Conservation (phyloP, 2,329 filamentous ascomycete species). For the Pezizomycotina sp. region DNA sequence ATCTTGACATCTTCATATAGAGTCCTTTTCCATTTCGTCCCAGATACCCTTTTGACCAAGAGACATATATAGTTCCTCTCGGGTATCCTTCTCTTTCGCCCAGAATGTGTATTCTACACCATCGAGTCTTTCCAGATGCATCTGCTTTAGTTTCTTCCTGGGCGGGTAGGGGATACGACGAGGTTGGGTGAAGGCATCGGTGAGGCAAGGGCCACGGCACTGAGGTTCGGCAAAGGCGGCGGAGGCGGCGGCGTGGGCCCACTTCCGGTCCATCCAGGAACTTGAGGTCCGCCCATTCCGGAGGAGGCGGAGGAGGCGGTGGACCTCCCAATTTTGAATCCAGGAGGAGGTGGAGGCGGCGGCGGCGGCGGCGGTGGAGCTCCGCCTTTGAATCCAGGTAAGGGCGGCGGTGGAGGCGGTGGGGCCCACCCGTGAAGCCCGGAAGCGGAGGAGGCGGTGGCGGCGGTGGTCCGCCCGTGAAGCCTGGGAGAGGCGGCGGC, state of each 20-base stretch:
- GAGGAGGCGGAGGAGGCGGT: conserved; percentile 34
- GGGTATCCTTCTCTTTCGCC: conserved; percentile 42
- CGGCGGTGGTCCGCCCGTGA: conserved; percentile 29
- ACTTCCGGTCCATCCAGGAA: conserved; percentile 34
- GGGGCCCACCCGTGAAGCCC: conserved; percentile 30
- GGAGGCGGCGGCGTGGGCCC: conserved; percentile 37
- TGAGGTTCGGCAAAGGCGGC: conserved; percentile 40
- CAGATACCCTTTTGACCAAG: conserved; percentile 86
- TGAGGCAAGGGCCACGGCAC: conserved; percentile 46
- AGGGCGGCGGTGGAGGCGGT: conserved; percentile 28
- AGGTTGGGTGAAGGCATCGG: conserved; percentile 24
- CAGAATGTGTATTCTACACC: conserved; percentile 29
- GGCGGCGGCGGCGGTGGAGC: conserved; percentile 33
- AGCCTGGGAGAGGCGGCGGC: conserved; percentile 26
- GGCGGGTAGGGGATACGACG: conserved; percentile 27
- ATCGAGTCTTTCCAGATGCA: conserved; percentile 99
- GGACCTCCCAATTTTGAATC: conserved; percentile 26
- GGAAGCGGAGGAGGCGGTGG: conserved; percentile 31
- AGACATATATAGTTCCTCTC: conserved; percentile 91
- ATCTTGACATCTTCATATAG: conserved; percentile 87
- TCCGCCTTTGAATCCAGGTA: conserved; percentile 25
- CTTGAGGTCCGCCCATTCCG: conserved; percentile 29
- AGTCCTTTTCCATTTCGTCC: conserved; percentile 93
- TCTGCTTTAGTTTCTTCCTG: conserved; percentile 99
- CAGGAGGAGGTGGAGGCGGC: conserved; percentile 26